Percentiles rank a stretch among this genome's conserved stretches.
Conservation (phyloP, 306 rosid genomes). For the Purshia tridentata region DNA sequence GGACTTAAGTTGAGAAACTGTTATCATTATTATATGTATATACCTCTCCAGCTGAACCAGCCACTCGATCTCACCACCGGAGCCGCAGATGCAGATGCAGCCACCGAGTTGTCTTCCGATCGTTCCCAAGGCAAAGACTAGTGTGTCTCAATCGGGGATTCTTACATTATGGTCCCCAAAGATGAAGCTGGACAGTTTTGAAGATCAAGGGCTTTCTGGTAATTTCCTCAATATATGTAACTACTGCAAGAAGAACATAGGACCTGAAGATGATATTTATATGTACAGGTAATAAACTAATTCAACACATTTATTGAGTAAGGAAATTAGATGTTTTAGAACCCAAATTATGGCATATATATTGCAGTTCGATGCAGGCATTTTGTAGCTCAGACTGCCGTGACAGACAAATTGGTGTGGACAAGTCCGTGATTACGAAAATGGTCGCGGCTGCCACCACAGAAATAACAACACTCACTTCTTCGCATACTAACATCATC, state of each 20-base stretch:
- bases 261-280: conserved; percentile 4
- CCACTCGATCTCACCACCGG: neutral
- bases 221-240: neutral
- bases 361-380: conserved; percentile 14
- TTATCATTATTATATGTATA: neutral
- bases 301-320: no score
- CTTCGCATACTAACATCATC: no score
- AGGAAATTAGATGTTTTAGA: no score
- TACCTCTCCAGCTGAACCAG: neutral
- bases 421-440: neutral
- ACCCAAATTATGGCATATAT: no score
- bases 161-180: neutral
- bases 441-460: no score
- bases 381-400: conserved; percentile 21
- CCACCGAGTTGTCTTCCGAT: neutral
- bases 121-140: neutral
- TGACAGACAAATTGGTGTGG: neutral
- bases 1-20: neutral
- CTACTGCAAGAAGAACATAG: conserved; percentile 5
- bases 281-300: conserved; percentile 14
- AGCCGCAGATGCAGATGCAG: neutral
- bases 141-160: neutral
- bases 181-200: neutral
- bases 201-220: neutral
- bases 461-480: no score